These are phyloP conservation scores for Coprinellus micaceus DNA, from an alignment of 768 basidiomycete genomes.

Conservation along the genomic window DNA sequence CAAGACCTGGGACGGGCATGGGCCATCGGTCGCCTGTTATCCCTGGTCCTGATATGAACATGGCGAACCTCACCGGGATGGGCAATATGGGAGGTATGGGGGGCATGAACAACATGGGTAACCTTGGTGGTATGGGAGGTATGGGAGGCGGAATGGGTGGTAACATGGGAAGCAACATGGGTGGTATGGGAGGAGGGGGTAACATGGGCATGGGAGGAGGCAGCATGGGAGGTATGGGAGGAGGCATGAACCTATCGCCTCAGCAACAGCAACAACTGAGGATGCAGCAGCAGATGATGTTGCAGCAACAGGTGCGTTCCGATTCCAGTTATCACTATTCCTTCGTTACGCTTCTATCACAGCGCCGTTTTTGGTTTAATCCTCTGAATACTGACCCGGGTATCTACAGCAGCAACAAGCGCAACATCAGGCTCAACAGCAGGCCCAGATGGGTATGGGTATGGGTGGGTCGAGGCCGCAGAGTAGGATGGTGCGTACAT, in stretches of 20 bases:
- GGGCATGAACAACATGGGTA: slow-evolving; percentile 4
- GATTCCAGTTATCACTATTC: too few relatives aligned
- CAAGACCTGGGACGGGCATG: slow-evolving; percentile 16
- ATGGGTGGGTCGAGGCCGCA: slow-evolving; percentile 13
- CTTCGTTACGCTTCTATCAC: too few relatives aligned
- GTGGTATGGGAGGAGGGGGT: not conserved
- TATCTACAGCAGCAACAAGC: not conserved
- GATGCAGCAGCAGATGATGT: too few relatives aligned
- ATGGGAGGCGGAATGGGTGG: slow-evolving; percentile 8
- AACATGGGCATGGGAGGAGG: not conserved
- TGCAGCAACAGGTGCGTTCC: too few relatives aligned
- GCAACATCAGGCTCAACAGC: not conserved
- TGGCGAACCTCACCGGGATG: not conserved
- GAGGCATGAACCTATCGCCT: not conserved
- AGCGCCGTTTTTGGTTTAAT: too few relatives aligned
- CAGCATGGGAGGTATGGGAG: not conserved
- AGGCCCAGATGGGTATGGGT: not conserved
- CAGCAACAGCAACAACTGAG: slow-evolving; percentile 6
- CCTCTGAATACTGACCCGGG: too few relatives aligned
- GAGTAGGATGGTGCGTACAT: not conserved
- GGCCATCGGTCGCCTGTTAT: slow-evolving; percentile 15
- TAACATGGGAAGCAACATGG: not conserved
- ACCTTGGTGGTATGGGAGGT: slow-evolving; percentile 1
- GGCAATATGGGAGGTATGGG: slow-evolving; percentile 8
- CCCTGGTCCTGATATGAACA: slow-evolving; percentile 10